Percentiles rank a stretch among this genome's conserved stretches.
Conservation (phyloP, 169 alveolate species). For the Eimeria necatrix region DNA sequence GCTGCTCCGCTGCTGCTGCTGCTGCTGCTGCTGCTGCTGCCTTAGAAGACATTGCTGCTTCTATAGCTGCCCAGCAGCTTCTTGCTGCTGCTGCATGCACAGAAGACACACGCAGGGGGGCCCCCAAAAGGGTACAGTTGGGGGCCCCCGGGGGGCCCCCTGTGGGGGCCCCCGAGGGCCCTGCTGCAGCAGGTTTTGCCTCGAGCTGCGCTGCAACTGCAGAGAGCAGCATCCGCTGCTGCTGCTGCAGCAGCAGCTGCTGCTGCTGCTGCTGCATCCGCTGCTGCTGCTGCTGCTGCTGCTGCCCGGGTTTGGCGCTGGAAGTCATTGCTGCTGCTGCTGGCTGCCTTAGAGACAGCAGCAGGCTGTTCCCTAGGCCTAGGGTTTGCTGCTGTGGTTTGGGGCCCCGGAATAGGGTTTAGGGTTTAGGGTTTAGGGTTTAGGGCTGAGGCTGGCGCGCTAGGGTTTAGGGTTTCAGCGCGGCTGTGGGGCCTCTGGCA, state of each 20-base stretch:
- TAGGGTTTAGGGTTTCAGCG: background rate
- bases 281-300: slow-evolving; percentile 43
- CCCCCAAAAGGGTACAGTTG: background rate
- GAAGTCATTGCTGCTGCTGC: background rate
- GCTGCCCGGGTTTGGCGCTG: background rate
- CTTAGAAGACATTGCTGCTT: background rate
- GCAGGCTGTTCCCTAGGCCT: slow-evolving; percentile 29
- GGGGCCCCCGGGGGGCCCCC: slow-evolving; percentile 58
- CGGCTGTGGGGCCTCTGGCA: slow-evolving; percentile 30
- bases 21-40: slow-evolving; percentile 38
- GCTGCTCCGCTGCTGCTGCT: slow-evolving; percentile 63
- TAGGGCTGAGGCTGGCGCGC: background rate
- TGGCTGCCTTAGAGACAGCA: slow-evolving; percentile 5
- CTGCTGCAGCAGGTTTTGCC: slow-evolving; percentile 10
- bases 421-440: slow-evolving; percentile 63
- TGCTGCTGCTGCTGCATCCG: slow-evolving; percentile 22
- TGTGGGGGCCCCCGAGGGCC: background rate
- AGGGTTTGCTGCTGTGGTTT: background rate
- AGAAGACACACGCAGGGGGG: background rate
- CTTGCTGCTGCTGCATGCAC: slow-evolving; percentile 45
- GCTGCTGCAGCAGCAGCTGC: slow-evolving; percentile 61
- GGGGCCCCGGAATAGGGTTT: background rate
- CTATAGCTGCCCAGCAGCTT: slow-evolving; percentile 26
- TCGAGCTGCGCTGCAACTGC: slow-evolving; percentile 29
- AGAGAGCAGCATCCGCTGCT: background rate